phyloP scores from a whole-genome alignment of 2,329 filamentous ascomycete species.

The Fusarium staphyleae region DNA sequence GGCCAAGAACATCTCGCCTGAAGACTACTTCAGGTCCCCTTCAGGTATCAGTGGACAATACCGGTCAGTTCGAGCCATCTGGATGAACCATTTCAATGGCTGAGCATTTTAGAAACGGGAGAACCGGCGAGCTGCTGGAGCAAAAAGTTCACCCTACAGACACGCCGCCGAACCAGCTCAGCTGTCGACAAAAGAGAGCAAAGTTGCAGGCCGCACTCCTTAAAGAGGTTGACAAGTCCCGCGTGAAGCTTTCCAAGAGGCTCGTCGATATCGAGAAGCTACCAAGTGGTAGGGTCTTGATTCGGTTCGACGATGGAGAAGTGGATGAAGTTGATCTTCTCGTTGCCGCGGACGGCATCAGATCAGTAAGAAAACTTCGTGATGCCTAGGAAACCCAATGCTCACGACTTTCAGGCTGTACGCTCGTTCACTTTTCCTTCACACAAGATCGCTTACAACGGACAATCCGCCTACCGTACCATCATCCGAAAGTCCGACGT shows the following conservation, averaged over 20 bases:
- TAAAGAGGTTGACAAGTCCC: slow-evolving; percentile 51
- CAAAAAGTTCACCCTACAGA: slow-evolving; percentile 32
- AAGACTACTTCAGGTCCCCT: slow-evolving; percentile 43
- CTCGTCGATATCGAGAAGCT: slow-evolving; percentile 50
- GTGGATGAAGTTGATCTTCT: slow-evolving; percentile 53
- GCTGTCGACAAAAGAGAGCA: slow-evolving; percentile 44
- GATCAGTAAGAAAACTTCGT: slow-evolving; percentile 47
- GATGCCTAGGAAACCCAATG: not conserved
- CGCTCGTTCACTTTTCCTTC: slow-evolving; percentile 51
- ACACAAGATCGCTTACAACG: slow-evolving; percentile 55
- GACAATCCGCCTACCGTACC: slow-evolving; percentile 45
- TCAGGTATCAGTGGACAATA: slow-evolving; percentile 39
- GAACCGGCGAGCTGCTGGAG: slow-evolving; percentile 42
- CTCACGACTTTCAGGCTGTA: slow-evolving; percentile 44
- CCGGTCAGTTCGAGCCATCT: slow-evolving; percentile 18
- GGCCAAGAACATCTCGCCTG: slow-evolving; percentile 42
- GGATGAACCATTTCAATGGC: rapidly evolving
- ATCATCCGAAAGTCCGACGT: slow-evolving; percentile 40
- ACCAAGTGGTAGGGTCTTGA: slow-evolving; percentile 45
- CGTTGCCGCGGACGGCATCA: slow-evolving; percentile 61
- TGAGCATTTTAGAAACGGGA: slow-evolving; percentile 40
- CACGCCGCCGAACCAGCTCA: slow-evolving; percentile 37
- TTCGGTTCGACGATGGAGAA: slow-evolving; percentile 55
- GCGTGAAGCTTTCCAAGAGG: slow-evolving; percentile 55
- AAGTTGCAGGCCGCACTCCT: slow-evolving; percentile 58